Evolutionary conservation across 129 eudicot species (phyloP), one percentile per base, ranked within the genome.

Genomic region (Flaveria bidentis): DNA sequence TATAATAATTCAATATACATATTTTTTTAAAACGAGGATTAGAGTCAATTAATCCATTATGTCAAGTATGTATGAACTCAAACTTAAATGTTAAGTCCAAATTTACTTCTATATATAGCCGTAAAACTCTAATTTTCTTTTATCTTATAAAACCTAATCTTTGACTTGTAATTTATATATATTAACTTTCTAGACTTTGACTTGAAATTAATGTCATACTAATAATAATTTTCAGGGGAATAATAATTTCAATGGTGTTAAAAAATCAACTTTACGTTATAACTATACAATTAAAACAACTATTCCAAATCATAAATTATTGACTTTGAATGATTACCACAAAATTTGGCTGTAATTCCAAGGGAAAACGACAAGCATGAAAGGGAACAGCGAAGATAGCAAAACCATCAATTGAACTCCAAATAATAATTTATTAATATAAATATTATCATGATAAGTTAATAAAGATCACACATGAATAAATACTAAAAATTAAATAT

Each of bases 291-390:
- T 15, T 64, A 17, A 64, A 11, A 17, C 72, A 11, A 42, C 64
- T 9, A 10, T 70, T 70, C 12, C 26, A 25, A 44, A 45, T 23
- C 30, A 23, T 44, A 74, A 44, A 23, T 61, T 30, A 17, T 50
- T 69, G 64, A 76, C 76, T 56, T 78, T 22, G 51, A 25, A 68
- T 45, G n/a, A 61, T 78, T 77, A 56, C 63, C 62, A 44, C 64
- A 69, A 57, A 69, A 13, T 47, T 20, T 77, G 69, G 70, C 51
- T 58, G 71, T 46, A 78, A 58, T 46, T 78, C 41, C 22, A 69
- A 69, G 82, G 64, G 69, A 78, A 69, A 78, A 69, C 17, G 76
- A 78, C 82, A 49, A 47, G 58, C 82, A 78, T 78, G 81, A 57
- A 69, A 78, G 68, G 42, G 76, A 26, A 68, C 60, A 69, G 41